Base-by-base conservation (phyloP, 2,329 filamentous ascomycete species). In the Cercospora sp. region DNA sequence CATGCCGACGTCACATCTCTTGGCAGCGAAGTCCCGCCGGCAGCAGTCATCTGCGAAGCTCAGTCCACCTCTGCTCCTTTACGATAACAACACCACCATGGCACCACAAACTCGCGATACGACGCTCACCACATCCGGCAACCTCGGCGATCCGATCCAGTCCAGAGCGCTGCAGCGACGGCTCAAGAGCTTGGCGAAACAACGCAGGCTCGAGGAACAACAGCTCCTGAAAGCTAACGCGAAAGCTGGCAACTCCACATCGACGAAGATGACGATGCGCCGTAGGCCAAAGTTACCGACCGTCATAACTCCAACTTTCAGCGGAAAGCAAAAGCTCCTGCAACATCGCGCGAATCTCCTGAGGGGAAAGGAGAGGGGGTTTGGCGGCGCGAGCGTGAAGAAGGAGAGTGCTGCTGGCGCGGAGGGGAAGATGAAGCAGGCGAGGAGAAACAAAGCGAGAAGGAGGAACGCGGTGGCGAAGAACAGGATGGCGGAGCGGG, bases 261-360 rank as follows among this genome's bases (percentile, higher is more conserved):
- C 23, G 48, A 55, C 13, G 48, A 55, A 20, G 18, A 23, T 23
- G 42, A 20, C 48, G 5, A 55, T 26, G 48, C 48, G 23, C 12
- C 48, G 48, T 3, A 55, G 23, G 7, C 48, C 59, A 10, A 61
- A 48, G n/a, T 8, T 42, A 8, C 33, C 31, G 5, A 30, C 18
- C 10, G 59, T 20, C 2, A 61, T 61, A 16, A 48, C 20, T 1
- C 59, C 59, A 1, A 45, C 28, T 1, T 3, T 45, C 18, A 63
- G 60, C n/a, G 42, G 42, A 10, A 63, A 45, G 60, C 40, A 63
- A 18, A 55, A 63, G 42, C 18, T 63, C 20, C 23, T 63, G 45
- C 60, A 63, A 13, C 60, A 63, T 36, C 45, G 60, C 26, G 60
- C 48, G 23, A 53, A 63, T 4, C 13, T 63, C 26, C 40, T 53